Evolutionary conservation across 2,329 filamentous ascomycete genomes (phyloP).

Genomic region (Fusarium illudens): DNA sequence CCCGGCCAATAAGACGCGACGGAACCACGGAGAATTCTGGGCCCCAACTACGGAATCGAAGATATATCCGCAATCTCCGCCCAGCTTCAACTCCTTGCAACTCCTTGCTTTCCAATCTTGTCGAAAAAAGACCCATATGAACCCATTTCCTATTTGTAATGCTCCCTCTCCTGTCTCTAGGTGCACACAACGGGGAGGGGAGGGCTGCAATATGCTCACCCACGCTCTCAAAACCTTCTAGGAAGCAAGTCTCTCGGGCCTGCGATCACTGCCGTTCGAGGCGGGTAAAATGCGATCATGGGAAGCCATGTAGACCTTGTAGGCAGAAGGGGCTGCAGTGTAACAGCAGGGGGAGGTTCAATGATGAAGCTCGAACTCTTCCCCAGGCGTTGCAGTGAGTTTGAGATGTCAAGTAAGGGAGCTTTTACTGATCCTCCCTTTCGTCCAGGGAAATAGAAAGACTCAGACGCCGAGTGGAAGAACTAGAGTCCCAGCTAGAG

Average conservation of each 20-base stretch:
- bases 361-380: constrained; percentile 22
- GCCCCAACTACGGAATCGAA: neutral
- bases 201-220: neutral
- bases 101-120: neutral
- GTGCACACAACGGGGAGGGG: neutral
- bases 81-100: constrained; percentile 5
- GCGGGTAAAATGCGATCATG: constrained; percentile 37
- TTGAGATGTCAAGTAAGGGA: neutral
- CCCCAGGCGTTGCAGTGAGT: constrained; percentile 25
- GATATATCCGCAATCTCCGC: constrained; percentile 25
- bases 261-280: constrained; percentile 35
- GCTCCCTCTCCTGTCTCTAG: neutral
- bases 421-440: neutral
- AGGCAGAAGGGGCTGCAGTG: constrained; percentile 16
- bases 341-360: constrained; percentile 18
- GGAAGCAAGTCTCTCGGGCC: constrained; percentile 37
- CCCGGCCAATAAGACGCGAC: neutral
- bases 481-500: neutral
- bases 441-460: neutral
- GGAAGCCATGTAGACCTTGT: constrained; percentile 27
- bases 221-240: neutral
- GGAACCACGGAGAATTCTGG: constrained; percentile 16
- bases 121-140: neutral
- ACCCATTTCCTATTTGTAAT: neutral
- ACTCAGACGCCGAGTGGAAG: neutral